Evolutionary conservation across 805 yeast species (phyloP), one percentile per base, ranked within the genome.

Genomic region (Yarrowia hollandica): DNA sequence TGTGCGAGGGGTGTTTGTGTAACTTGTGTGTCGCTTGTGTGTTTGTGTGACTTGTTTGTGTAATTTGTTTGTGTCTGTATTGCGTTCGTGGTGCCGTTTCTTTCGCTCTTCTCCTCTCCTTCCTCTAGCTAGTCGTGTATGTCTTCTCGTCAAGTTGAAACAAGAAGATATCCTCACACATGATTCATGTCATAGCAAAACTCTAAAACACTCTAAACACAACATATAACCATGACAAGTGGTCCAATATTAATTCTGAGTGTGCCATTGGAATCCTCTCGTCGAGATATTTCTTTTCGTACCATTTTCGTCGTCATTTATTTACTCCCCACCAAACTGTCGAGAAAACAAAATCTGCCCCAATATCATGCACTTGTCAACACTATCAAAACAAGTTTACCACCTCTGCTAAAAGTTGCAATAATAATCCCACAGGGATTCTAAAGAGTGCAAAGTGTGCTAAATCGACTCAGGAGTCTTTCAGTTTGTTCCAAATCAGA

Each of bases 91-190:
- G n/a, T n/a, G n/a, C n/a, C n/a, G n/a, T 23, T 11, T 15, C 15
- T 25, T n/a, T 11, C 12, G 3, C 11, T 41, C 4, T 14, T 19
- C 3, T 15, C 18, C 6, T 12, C 11, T 16, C 21, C 8, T n/a
- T 18, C 18, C 26, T 30, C 28, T n/a, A 31, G 54, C 37, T 44
- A n/a, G 54, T 44, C 22, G 19, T 16, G 19, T 30, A 31, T 44
- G 15, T 3, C 15, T 19, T 12, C 16, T 42, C 25, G 23, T 16
- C 7, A 15, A 11, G 30, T 39, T 23, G 50, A 44, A 31, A 44
- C 48, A 41, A 41, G 48, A 41, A 41, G 25, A 41, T 25, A 41
- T 41, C 48, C 31, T 25, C 21, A 25, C 33, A 41, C 48, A 41
- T 41, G 48, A 41, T 16, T 16, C 48, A 41, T 44, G 54, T 30